phyloP scores from a whole-genome alignment of 2,329 filamentous ascomycete genomes.

The Claviceps quebecensis region DNA sequence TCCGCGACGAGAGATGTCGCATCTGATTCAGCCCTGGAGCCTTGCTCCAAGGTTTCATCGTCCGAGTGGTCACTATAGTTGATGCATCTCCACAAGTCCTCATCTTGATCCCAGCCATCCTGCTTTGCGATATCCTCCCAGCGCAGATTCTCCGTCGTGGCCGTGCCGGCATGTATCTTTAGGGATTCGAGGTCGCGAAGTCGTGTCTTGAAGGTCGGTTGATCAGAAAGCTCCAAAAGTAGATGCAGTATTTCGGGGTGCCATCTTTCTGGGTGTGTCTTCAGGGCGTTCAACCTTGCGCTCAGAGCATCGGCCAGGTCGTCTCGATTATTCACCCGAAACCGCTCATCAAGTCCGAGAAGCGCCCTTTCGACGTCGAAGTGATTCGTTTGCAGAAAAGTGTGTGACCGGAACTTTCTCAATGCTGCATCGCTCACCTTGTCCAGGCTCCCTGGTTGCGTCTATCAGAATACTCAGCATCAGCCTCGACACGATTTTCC shows the following conservation, averaged over 20 bases:
- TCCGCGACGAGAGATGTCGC: constrained; percentile 17
- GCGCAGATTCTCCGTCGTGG: constrained; percentile 36
- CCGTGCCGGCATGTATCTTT: constrained; percentile 24
- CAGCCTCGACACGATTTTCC: background rate
- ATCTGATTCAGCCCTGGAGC: constrained; percentile 25
- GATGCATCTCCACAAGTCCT: constrained; percentile 55
- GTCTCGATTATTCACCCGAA: constrained; percentile 66
- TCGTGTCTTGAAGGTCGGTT: constrained; percentile 56
- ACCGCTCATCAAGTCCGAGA: constrained; percentile 71
- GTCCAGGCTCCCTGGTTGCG: constrained; percentile 24
- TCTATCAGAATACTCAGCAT: constrained; percentile 9
- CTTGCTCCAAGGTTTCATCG: constrained; percentile 24
- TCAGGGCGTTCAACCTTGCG: constrained; percentile 43
- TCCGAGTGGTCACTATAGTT: constrained; percentile 56
- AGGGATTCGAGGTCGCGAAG: constrained; percentile 48
- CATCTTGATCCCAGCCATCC: constrained; percentile 56
- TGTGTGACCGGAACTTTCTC: constrained; percentile 38
- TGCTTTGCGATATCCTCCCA: constrained; percentile 72
- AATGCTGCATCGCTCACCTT: constrained; percentile 34
- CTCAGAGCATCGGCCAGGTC: constrained; percentile 60
- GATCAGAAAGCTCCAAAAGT: constrained; percentile 67
- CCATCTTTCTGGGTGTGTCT: constrained; percentile 42
- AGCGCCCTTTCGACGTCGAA: constrained; percentile 55
- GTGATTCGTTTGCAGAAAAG: constrained; percentile 55
- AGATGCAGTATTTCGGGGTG: constrained; percentile 69